Evolutionary conservation across 495 filamentous ascomycete species (phyloP).

Genomic region (Aspergillus carlsbadensis): DNA sequence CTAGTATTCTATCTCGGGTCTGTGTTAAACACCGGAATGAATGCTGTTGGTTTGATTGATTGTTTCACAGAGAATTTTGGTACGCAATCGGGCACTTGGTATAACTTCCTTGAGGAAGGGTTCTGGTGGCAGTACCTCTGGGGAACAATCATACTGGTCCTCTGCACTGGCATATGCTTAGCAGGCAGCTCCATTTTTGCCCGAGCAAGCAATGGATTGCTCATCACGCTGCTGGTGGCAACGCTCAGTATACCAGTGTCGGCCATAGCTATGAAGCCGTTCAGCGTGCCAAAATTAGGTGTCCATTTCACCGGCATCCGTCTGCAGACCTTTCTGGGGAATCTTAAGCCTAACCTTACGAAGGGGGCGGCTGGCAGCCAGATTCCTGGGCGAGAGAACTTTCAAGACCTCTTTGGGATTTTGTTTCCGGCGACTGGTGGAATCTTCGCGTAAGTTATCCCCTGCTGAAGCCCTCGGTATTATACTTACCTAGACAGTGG

Average conservation of each 20-base stretch:
- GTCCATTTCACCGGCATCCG: slow-evolving; percentile 78
- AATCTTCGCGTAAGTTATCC: slow-evolving; percentile 57
- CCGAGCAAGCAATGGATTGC: slow-evolving; percentile 75
- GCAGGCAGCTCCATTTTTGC: slow-evolving; percentile 80
- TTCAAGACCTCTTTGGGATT: slow-evolving; percentile 83
- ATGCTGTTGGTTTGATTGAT: slow-evolving; percentile 83
- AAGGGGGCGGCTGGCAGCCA: slow-evolving; percentile 68
- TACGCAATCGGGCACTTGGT: slow-evolving; percentile 52
- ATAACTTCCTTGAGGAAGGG: slow-evolving; percentile 63
- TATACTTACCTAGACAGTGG: slow-evolving; percentile 47
- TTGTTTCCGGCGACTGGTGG: slow-evolving; percentile 83
- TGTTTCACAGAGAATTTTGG: slow-evolving; percentile 80
- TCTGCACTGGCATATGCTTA: slow-evolving; percentile 77
- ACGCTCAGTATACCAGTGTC: slow-evolving; percentile 84
- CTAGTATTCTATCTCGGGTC: slow-evolving; percentile 86
- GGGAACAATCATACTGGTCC: slow-evolving; percentile 66
- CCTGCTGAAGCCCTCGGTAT: background rate
- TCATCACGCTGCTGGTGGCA: slow-evolving; percentile 68
- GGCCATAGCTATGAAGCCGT: slow-evolving; percentile 63
- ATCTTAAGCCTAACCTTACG: slow-evolving; percentile 68
- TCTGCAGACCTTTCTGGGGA: slow-evolving; percentile 63
- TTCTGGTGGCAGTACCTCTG: slow-evolving; percentile 81
- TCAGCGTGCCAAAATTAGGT: slow-evolving; percentile 56
- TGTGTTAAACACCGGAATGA: slow-evolving; percentile 85
- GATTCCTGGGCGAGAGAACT: slow-evolving; percentile 65